Base-by-base conservation (phyloP, 2,329 filamentous ascomycete genomes). In the Claviceps purpurea region DNA sequence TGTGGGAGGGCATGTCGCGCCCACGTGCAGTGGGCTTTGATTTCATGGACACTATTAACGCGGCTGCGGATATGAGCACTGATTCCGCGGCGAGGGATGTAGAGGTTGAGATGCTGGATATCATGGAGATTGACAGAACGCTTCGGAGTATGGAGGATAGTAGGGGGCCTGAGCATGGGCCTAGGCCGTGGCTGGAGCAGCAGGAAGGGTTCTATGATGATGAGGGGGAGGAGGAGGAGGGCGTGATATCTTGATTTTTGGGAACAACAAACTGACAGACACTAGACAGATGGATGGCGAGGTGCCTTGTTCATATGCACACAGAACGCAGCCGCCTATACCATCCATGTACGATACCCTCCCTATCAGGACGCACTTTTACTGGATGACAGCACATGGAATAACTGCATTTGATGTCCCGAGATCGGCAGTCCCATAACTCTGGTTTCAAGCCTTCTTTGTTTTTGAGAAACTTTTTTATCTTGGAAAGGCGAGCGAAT, bases 41-140 rank as follows among this genome's bases (percentile, higher is more conserved):
- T 18, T 81, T 82, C 56, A 70, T 71, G 40, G 71, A 73, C 44
- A 75, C 70, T 18, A 61, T 82, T 37, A 71, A 68, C 48, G 72
- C 69, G 1, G 78, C 78, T 1, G 78, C 78, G 3, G 77, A 81
- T 52, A 64, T 68, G 6, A 68, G 68, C 22, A 71, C 74, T 38
- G 73, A 77, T 49, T 68, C 73, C n/a, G 71, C 68, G 22, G 67
- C 69, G 26, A 68, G 78, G 37, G 73, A 81, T 52, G 70, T 81
- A 13, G 78, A 82, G 60, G 70, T 72, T 34, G 78, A 82, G 64
- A 76, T 82, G 70, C 69, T 84, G 57, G 79, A 82, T 61, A 79
- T 84, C 45, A 77, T 82, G 73, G 79, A 80, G 57, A 81, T 84
- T 59, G 81, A 84, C 57, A 74, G 77, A 54, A 76, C 74, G 48